Evolutionary conservation across 805 yeast species (phyloP).

Genomic region (Kurtzmaniella fragi): DNA sequence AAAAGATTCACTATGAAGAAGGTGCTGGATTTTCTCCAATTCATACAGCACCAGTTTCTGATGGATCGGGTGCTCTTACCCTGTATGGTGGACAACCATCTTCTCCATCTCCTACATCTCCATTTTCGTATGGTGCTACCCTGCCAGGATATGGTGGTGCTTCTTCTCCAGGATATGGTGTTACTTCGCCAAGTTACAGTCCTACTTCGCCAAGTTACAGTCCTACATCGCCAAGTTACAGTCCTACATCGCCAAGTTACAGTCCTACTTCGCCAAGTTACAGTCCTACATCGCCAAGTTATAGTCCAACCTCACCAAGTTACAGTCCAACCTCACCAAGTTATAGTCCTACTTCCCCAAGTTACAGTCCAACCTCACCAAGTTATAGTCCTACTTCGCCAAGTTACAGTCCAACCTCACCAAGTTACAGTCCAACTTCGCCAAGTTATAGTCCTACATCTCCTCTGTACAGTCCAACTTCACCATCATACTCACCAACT

Average conservation of each 20-base stretch:
- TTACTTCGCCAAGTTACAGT: slow-evolving; percentile 61
- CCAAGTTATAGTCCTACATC: slow-evolving; percentile 72
- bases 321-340: slow-evolving; percentile 78
- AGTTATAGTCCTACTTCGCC: slow-evolving; percentile 66
- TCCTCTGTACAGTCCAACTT: slow-evolving; percentile 76
- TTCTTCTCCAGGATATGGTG: slow-evolving; percentile 35
- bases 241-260: slow-evolving; percentile 73
- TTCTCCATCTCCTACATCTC: slow-evolving; percentile 49
- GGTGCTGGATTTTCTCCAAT: slow-evolving; percentile 91
- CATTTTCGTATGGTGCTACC: slow-evolving; percentile 47
- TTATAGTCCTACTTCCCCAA: slow-evolving; percentile 72
- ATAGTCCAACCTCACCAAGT: slow-evolving; percentile 65
- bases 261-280: slow-evolving; percentile 65
- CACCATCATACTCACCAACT: slow-evolving; percentile 62
- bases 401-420: slow-evolving; percentile 72
- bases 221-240: slow-evolving; percentile 55
- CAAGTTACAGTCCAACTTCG: slow-evolving; percentile 72
- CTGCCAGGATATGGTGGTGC: slow-evolving; percentile 51
- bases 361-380: slow-evolving; percentile 56
- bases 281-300: slow-evolving; percentile 47
- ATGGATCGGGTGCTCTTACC: slow-evolving; percentile 76
- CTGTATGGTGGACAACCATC: slow-evolving; percentile 71
- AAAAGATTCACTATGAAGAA: slow-evolving; percentile 58
- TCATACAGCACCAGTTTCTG: slow-evolving; percentile 79
- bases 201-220: slow-evolving; percentile 74